phyloP scores from a whole-genome alignment of 176 grass and related monocot genomes.

The Urochloa ruziziensis region DNA sequence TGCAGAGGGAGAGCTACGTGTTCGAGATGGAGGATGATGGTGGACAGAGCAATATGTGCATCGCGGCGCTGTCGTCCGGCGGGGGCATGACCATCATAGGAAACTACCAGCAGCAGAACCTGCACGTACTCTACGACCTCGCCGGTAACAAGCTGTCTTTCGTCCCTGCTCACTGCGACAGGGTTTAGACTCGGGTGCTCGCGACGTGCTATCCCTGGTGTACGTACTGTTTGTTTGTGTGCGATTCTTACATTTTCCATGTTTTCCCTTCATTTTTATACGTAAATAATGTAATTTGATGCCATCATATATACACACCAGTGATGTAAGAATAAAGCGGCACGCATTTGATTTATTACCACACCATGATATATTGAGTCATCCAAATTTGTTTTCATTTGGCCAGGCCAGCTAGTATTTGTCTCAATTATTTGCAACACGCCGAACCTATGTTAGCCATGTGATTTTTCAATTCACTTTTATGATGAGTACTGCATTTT shows the following conservation, averaged over 20 bases:
- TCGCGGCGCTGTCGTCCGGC: constrained; percentile 11
- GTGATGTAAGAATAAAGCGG: background rate
- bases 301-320: background rate
- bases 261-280: background rate
- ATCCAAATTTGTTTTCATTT: too few species aligned
- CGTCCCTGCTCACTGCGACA: constrained; percentile 34
- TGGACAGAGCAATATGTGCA: background rate
- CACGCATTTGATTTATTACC: background rate
- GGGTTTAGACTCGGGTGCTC: background rate
- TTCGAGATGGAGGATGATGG: background rate
- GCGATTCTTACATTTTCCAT: background rate
- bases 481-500: too few species aligned
- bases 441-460: too few species aligned
- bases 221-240: background rate
- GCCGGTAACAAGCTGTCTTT: constrained; percentile 39
- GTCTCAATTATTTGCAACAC: too few species aligned
- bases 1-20: constrained; percentile 59
- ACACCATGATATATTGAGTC: too few species aligned
- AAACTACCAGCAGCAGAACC: constrained; percentile 71
- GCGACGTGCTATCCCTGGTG: background rate
- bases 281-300: background rate
- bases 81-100: constrained; percentile 39
- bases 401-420: too few species aligned
- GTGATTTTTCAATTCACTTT: too few species aligned
- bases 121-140: constrained; percentile 66